Evolutionary conservation across 1,139 yeast species (phyloP), one percentile per base, ranked within the genome.

Genomic region (Diutina mesorugosa): DNA sequence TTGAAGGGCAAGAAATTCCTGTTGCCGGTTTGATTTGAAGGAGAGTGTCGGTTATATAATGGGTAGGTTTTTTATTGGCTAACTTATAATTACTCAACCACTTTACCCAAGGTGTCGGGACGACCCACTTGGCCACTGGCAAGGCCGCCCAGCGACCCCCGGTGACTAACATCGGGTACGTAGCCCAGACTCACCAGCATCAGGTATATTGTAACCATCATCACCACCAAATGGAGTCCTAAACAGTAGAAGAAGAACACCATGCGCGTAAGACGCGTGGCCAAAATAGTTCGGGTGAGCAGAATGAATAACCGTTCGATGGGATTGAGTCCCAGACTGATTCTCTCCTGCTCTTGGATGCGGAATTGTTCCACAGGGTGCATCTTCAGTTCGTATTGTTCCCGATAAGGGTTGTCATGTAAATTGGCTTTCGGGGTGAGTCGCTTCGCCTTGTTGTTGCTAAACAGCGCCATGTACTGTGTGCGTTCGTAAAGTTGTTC

Each of bases 341-440:
- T 86, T 60, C 96, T 74, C 63, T 86, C 91, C 55, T 86, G 82
- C 67, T 90, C 97, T 60, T 82, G 73, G 55, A 85, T 79, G 64
- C 95, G 80, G 70, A 91, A 89, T 64, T 84, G 89, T 63, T 88
- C 95, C 62, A 88, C 82, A 32, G 96, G 96, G 64, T 90, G 91
- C 56, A 89, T 72, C 57, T 84, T 87, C 56, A 84, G 85, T 64
- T 90, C 97, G 69, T 90, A 91, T 54, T 72, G 79, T 50, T 78
- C 74, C 55, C 80, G 80, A 65, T 85, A 84, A 48, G 79, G 77
- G 60, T 74, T 78, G 56, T 84, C 83, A 54, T 10, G 61, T 56
- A 41, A 57, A 57, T 70, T 72, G 35, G 72, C 64, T 59, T 66
- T 71, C 8, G 79, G 77, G 38, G 68, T 67, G 48, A 72, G 64